These are phyloP conservation scores for Fusarium stilboides DNA, from an alignment of 2,329 filamentous ascomycete species.

Conservation along the genomic window DNA sequence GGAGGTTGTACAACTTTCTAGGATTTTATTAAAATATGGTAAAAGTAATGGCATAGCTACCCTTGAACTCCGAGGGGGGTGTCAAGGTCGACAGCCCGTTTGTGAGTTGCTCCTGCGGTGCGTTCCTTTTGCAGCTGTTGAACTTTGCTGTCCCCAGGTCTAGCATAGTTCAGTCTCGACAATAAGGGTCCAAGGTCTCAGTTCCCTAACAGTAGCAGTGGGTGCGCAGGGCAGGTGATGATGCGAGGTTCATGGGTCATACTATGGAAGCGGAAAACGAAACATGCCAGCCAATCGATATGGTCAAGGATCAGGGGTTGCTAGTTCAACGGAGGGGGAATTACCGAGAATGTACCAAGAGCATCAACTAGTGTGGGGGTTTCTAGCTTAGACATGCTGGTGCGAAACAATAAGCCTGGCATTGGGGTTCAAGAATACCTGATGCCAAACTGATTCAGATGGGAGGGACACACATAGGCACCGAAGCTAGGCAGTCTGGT, in stretches of 20 bases:
- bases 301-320: slow-evolving; percentile 28
- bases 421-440: not conserved
- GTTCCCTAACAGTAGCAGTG: slow-evolving; percentile 16
- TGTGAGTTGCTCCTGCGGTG: not conserved
- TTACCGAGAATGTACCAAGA: slow-evolving; percentile 27
- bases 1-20: too few species aligned
- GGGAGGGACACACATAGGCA: slow-evolving; percentile 6
- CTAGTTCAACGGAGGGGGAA: slow-evolving; percentile 12
- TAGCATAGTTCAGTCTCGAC: slow-evolving; percentile 26
- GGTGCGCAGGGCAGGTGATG: slow-evolving; percentile 31
- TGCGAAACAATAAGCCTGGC: not conserved
- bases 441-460: slow-evolving; percentile 4
- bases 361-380: slow-evolving; percentile 34
- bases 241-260: slow-evolving; percentile 36
- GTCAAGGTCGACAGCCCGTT: too few species aligned
- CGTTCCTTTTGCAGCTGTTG: not conserved
- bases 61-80: too few species aligned
- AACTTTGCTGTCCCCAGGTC: slow-evolving; percentile 19
- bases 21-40: too few species aligned
- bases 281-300: slow-evolving; percentile 31
- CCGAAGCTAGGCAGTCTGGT: not conserved
- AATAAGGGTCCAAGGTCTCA: slow-evolving; percentile 38
- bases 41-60: too few species aligned
- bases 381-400: slow-evolving; percentile 5
- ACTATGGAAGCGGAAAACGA: slow-evolving; percentile 23